Conservation (phyloP, 2,329 filamentous ascomycete genomes). For the Pseudopyrenochaeta lycopersici region DNA sequence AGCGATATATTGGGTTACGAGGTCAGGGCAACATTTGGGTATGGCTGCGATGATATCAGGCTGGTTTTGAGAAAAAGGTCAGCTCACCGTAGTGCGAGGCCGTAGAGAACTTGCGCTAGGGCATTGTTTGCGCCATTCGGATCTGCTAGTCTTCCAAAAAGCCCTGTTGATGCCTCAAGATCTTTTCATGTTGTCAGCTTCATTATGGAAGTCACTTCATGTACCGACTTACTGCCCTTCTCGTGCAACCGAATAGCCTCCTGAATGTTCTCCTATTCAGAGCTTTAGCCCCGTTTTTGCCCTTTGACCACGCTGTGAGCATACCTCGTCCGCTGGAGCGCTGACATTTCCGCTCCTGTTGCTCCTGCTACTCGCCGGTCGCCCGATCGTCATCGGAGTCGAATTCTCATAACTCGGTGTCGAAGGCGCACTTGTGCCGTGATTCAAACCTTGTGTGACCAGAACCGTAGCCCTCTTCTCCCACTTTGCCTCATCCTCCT, state of each 20-base stretch:
- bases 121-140: slow-evolving; percentile 88
- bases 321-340: slow-evolving; percentile 51
- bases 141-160: slow-evolving; percentile 87
- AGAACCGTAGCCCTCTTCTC: slow-evolving; percentile 92
- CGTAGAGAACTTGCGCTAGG: slow-evolving; percentile 93
- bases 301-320: slow-evolving; percentile 14
- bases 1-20: slow-evolving; percentile 23
- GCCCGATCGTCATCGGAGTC: slow-evolving; percentile 23
- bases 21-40: slow-evolving; percentile 36
- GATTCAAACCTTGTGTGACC: slow-evolving; percentile 66
- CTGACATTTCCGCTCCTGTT: slow-evolving; percentile 49
- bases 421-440: slow-evolving; percentile 35
- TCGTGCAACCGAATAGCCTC: slow-evolving; percentile 96
- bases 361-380: slow-evolving; percentile 15
- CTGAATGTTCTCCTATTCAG: slow-evolving; percentile 73
- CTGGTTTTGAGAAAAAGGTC: background rate
- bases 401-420: slow-evolving; percentile 37
- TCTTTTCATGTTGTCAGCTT: slow-evolving; percentile 52
- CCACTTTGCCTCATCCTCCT: slow-evolving; percentile 73
- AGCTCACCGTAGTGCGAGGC: slow-evolving; percentile 81
- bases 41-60: slow-evolving; percentile 13
- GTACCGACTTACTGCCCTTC: slow-evolving; percentile 64
- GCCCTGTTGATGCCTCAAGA: slow-evolving; percentile 77
- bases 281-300: slow-evolving; percentile 22
- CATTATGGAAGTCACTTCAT: background rate